Base-by-base conservation (phyloP, 768 basidiomycete species). In the Termitomyces sp. region DNA sequence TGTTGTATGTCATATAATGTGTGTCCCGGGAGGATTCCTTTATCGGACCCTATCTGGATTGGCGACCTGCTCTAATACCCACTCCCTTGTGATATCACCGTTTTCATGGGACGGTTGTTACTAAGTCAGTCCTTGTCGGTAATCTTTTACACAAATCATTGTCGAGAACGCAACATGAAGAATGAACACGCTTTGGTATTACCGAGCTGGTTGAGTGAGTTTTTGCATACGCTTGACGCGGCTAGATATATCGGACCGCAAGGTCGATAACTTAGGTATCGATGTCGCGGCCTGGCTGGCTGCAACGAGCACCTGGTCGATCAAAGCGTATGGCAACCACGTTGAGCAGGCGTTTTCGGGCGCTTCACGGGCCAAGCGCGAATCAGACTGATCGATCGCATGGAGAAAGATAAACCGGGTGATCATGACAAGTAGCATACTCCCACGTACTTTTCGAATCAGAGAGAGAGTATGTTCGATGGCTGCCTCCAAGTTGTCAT, bases 261-360 rank as follows among this genome's bases (percentile, higher is more conserved):
- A 73, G 62, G 82, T 80, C 36, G 78, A 71, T 51, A 86, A 77
- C 46, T 78, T 78, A 13, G 80, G 60, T 22, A 84, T 81, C 55
- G 84, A 70, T 40, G 79, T 78, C n/a, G 35, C 33, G 39, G 79
- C 77, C 66, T 84, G 81, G 8, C 80, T 74, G 11, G 88, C 84
- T 15, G 87, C 86, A 24, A 80, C 79, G 33, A 94, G 79, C 39
- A 94, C 88, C 73, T 92, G 89, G 73, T 95, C 93, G 64, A 95
- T 83, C 58, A 94, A 80, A 53, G 86, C 84, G 69, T 94, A 94
- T 15, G 93, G 93, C 42, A 94, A 76, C 89, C 91, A 94, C 4
- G 89, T 89, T 57, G 81, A 70, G 38, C 80, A 83, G 3, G 90
- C 82, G 42, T 79, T 78, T 68, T 79, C 84, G 33, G 80, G 79